Base-by-base conservation (phyloP, 2,329 filamentous ascomycete species). In the Talaromyces pinophilus region DNA sequence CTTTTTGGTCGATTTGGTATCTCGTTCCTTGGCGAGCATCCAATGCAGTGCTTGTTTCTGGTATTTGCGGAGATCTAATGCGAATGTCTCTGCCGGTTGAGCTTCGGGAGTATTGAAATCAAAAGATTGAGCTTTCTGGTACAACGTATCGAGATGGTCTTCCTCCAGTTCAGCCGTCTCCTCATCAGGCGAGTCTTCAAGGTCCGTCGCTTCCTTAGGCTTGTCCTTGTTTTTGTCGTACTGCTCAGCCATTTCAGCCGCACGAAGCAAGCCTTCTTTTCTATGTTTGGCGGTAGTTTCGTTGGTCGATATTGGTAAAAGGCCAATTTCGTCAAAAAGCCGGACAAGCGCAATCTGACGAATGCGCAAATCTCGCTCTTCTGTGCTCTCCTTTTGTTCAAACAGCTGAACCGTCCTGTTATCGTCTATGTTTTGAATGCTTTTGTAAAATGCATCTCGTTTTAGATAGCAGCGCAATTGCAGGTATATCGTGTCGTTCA, bases 91-190 rank as follows among this genome's bases (percentile, higher is more conserved):
- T 5, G 91, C 88, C 10, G 95, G 94, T 71, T 97, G 90, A 10
- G 92, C 89, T 76, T 92, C 89, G 1, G 93, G 93, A 0, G 93
- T 97, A 74, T 88, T 87, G 74, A 99, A 98, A 76, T 99, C 95
- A 73, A 98, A 98, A 0, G 92, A 93, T 74, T 99, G 95, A 0
- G 95, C 95, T 75, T 99, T 99, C 74, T 90, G 92, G 79, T 99
- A 99, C 1, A 99, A 80, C 0, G 91, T 88, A 76, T 99, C 95
- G 3, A 99, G 88, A 75, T 99, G 95, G 72, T 96, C 93, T 77
- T 98, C 92, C 74, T 98, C 93, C 0, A 99, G 85, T 78, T 98
- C 93, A 72, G 93, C 86, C 2, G 93, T 93, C 42, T 97, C 93
- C 71, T 97, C 93, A 33, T 90, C 91, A 5, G 87, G 85, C 1